Evolutionary conservation across 108 stramenopile species (phyloP), one percentile per base, ranked within the genome.

Genomic region (Skeletonema menzelii): DNA sequence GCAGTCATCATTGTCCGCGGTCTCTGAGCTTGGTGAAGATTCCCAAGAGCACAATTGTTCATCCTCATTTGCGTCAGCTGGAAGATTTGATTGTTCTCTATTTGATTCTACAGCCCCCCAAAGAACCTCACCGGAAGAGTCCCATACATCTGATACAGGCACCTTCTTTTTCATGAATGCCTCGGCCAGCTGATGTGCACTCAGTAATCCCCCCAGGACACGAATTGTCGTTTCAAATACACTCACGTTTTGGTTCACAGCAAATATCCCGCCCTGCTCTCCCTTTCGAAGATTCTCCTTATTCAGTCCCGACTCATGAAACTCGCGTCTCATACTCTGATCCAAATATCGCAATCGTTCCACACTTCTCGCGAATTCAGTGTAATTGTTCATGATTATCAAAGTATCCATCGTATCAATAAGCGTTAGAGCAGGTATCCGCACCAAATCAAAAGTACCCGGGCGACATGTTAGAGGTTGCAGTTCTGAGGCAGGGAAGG

Each of bases 151-250:
- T 67, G 62, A 28, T 67, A 70, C 40, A 6, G 44, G 46, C 14
- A 86, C 85, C 47, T 53, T 49, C 17, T 57, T 28, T 20, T 63
- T 13, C 67, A 92, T 64, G 49, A 77, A 90, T 12, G 89, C 88
- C 56, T 71, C 59, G 20, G 89, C 92, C 56, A 96, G 24, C 71
- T 95, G 85, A 82, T 96, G 96, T 7, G 93, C 97, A 22, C 90
- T 89, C n/a, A 98, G 71, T 11, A 98, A 73, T 1, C 97, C 97
- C 15, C 97, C 97, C 8, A 98, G 77, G 2, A 96, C 86, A 2
- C 97, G 88, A 67, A 98, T 98, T 26, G 88, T 96, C 42, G 95
- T 97, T 73, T 98, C 97, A 63, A 98, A 98, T 5, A 98, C 76
- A 46, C 88, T 91, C 1, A 98, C 95, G 69, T 94, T 94, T 57